A percentile compares a stretch with the other conserved stretches of the same genome.
These are phyloP conservation scores for Alternaria atra DNA, from an alignment of 2,329 filamentous ascomycete genomes.

Conservation along the genomic window DNA sequence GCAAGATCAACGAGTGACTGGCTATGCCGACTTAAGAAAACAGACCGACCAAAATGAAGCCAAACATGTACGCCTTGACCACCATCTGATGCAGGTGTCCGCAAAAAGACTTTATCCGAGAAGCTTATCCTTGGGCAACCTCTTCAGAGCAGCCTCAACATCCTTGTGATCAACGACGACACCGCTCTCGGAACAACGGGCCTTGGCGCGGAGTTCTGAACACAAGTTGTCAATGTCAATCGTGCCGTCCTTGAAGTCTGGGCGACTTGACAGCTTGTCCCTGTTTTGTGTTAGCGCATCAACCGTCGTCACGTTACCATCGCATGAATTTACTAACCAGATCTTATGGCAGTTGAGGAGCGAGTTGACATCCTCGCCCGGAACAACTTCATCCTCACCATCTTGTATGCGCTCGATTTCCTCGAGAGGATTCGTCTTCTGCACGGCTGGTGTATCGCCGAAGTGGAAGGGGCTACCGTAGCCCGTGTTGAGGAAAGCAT, in stretches of 20 bases:
- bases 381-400: constrained; percentile 71
- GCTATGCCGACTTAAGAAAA: not conserved
- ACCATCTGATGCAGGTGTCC: constrained; percentile 10
- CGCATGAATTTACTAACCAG: constrained; percentile 71
- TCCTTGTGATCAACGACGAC: constrained; percentile 90
- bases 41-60: not conserved
- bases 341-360: constrained; percentile 89
- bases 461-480: constrained; percentile 84
- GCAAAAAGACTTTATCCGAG: constrained; percentile 3
- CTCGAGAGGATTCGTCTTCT: constrained; percentile 72
- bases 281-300: constrained; percentile 60
- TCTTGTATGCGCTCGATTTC: constrained; percentile 81
- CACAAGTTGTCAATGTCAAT: constrained; percentile 95
- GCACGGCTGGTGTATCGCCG: constrained; percentile 54
- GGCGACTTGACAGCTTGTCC: constrained; percentile 88
- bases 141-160: constrained; percentile 71
- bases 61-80: not conserved
- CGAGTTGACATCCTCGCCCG: constrained; percentile 67
- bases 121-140: constrained; percentile 49
- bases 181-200: constrained; percentile 89
- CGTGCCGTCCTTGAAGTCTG: constrained; percentile 87
- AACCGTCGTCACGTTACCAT: not conserved
- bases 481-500: constrained; percentile 80
- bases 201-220: constrained; percentile 92
- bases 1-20: constrained; percentile 14